Base-by-base conservation (phyloP, 2,329 filamentous ascomycete genomes). In the Dactylellina haptotyla region DNA sequence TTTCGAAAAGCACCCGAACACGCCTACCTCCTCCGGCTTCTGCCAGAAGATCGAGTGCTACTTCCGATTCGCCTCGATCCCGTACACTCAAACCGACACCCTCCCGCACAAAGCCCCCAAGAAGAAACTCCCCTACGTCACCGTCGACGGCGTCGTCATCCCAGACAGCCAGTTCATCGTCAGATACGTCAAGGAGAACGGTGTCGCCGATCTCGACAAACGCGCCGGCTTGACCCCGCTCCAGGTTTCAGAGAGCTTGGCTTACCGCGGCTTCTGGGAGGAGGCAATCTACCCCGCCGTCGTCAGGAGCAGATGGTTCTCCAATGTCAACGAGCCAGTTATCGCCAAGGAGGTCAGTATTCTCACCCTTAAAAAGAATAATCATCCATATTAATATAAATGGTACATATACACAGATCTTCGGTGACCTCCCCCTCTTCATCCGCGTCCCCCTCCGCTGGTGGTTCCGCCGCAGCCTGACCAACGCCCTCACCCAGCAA, bases 41-140 rank as follows among this genome's bases (percentile, higher is more conserved):
- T 75, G 70, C 25, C 70, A 75, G 23, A 75, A 75, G 26, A 37
- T 64, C n/a, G 70, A 75, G 41, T 63, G 50, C n/a, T 56, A 75
- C 43, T 30, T 75, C 26, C 63, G 70, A 18, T 75, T 75, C 26
- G 59, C 70, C 28, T 28, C 20, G 4, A 16, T 75, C 25, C 32
- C 50, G 4, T 75, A 75, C 43, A 48, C 14, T 14, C 63, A 75
- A 45, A 32, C 34, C n/a, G 56, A 69, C 25, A 54, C 70, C 5
- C 56, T 75, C 18, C 70, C 70, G 2, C 59, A 51, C 53, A 69
- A 64, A 26, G 70, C 70, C 28, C 70, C 70, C 18, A 75, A 75
- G 46, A 64, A 64, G 41, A 75, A 75, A 32, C 48, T 75, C 25
- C 70, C 70, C 2, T 75, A 63, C 23, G 58, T 63, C 30, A 14